Evolutionary conservation across 2,329 filamentous ascomycete genomes (phyloP), one percentile per base, ranked within the genome.

Genomic region (Dactylella cylindrospora): DNA sequence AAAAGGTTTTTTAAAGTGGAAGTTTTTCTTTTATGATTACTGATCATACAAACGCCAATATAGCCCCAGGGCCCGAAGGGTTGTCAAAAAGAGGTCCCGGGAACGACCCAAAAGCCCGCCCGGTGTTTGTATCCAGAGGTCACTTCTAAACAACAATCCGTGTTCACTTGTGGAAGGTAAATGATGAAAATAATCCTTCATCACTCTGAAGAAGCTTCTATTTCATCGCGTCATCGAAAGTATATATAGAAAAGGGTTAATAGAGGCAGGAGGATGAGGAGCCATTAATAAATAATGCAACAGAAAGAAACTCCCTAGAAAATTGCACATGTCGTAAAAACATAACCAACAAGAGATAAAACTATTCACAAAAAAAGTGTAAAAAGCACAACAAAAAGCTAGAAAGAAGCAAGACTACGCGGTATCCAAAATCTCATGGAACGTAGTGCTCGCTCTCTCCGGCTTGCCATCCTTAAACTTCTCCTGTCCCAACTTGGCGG

Each of bases 401-500:
- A 49, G 31, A 31, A 26, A 15, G 20, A 12, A 15, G n/a, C 29
- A 15, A 31, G 10, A 31, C 22, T 57, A 64, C n/a, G 44, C 59
- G 22, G 45, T 36, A 10, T 41, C 39, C 50, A 64, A 41, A 13
- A 46, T 38, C 10, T 64, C 40, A 31, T 41, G 39, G 59, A 57
- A 57, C 17, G 26, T 13, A 25, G 36, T 38, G 5, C 29, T 8
- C 8, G 59, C 59, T 19, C 45, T 55, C 57, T 71, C 69, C 40
- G 83, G 81, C 81, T 88, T 86, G 70, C 76, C 79, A 57, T 74
- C 72, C 67, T 83, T 77, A 67, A 81, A 71, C 76, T 83, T 81
- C 77, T 83, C 77, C 76, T 85, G 80, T 69, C 88, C 88, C 61
- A 93, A 76, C 78, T 89, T 86, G 73, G 89, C 83, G 82, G 94